phyloP scores from a whole-genome alignment of 2,329 filamentous ascomycete species.

The Colletotrichum chrysophilum region DNA sequence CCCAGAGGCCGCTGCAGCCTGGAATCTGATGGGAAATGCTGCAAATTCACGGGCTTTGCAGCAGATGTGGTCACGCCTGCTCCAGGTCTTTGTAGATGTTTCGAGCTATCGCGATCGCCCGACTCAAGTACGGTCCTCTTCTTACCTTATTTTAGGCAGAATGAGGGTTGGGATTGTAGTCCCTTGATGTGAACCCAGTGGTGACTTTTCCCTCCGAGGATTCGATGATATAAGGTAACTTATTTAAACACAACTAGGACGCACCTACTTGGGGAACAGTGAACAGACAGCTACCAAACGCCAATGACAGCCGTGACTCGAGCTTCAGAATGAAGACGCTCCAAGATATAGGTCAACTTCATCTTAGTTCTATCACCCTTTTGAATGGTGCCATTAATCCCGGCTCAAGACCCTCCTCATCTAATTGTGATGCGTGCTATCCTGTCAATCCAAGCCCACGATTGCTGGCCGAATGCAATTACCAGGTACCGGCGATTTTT shows the following conservation, averaged over 20 bases:
- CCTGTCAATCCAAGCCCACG: background rate
- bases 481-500: background rate
- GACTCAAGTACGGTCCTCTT: background rate
- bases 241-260: background rate
- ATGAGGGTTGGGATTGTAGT: background rate
- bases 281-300: background rate
- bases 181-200: background rate
- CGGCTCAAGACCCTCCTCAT: background rate
- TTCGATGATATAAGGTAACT: background rate
- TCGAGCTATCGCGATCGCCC: background rate
- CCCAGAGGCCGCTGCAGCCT: slow-evolving; percentile 1
- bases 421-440: background rate
- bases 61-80: background rate
- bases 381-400: background rate
- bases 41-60: background rate
- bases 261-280: background rate
- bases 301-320: background rate
- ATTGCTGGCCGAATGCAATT: background rate
- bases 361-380: background rate
- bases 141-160: background rate
- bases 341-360: background rate
- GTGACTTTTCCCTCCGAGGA: background rate
- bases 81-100: background rate
- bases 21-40: background rate
- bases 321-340: background rate